Conservation (phyloP, 2,329 filamentous ascomycete genomes). For the Alternaria gansuensis region DNA sequence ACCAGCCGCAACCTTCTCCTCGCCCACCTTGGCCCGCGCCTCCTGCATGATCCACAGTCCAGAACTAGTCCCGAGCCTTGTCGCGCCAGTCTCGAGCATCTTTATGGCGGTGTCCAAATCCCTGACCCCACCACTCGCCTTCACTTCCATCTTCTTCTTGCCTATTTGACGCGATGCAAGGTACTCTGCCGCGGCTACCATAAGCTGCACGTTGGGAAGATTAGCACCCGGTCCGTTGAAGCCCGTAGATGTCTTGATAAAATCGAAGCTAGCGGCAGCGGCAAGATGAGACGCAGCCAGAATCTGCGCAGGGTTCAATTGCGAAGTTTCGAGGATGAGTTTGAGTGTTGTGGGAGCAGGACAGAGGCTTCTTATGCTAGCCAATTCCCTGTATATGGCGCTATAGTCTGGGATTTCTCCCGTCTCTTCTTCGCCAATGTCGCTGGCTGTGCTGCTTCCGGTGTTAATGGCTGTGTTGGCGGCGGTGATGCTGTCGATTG, state of each 20-base stretch:
- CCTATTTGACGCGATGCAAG: conserved; percentile 48
- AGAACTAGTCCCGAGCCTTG: conserved; percentile 64
- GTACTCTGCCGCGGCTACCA: conserved; percentile 60
- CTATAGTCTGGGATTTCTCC: conserved; percentile 55
- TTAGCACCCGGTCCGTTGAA: conserved; percentile 65
- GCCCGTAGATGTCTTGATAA: conserved; percentile 69
- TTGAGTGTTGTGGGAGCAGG: conserved; percentile 58
- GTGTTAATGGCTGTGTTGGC: conserved; percentile 44
- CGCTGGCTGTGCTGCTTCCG: conserved; percentile 22
- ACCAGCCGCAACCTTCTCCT: conserved; percentile 35
- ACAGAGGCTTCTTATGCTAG: conserved; percentile 61
- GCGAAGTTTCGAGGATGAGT: conserved; percentile 67
- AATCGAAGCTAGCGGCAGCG: conserved; percentile 64
- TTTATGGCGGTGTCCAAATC: conserved; percentile 60
- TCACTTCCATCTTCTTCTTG: conserved; percentile 59
- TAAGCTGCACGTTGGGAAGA: conserved; percentile 62
- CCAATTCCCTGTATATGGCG: conserved; percentile 63
- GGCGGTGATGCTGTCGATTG: conserved; percentile 47
- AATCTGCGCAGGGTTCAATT: conserved; percentile 60
- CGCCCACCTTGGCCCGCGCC: conserved; percentile 37
- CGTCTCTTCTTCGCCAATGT: conserved; percentile 15
- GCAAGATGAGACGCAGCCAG: conserved; percentile 64
- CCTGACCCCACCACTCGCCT: conserved; percentile 67
- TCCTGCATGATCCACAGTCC: conserved; percentile 66
- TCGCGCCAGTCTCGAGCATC: conserved; percentile 67